Conservation (phyloP, 345 rosid genomes). For the Eutrema heterophyllum region DNA sequence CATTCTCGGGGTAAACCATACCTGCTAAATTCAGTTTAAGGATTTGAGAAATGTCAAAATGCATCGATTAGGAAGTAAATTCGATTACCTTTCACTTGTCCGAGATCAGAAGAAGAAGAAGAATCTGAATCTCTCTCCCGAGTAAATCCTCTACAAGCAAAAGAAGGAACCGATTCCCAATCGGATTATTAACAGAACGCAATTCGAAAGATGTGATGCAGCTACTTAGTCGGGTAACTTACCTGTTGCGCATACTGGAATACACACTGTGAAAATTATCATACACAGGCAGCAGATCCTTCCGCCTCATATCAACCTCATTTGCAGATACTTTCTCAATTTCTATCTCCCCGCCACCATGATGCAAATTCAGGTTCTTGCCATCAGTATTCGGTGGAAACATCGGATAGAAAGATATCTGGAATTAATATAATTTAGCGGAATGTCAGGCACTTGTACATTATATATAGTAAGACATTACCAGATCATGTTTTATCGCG, state of each 20-base stretch:
- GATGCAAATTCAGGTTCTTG: conserved; percentile 28
- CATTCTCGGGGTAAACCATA: conserved; percentile 43
- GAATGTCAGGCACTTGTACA: neutral
- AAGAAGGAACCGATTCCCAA: neutral
- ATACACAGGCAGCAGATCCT: conserved; percentile 77
- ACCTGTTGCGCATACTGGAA: conserved; percentile 60
- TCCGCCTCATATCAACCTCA: conserved; percentile 74
- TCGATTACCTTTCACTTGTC: conserved; percentile 21
- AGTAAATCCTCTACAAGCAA: conserved; percentile 16
- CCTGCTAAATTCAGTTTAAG: conserved; percentile 26
- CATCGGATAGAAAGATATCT: conserved; percentile 77
- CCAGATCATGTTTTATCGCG: neutral
- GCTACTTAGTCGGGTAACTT: neutral
- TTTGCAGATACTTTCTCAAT: conserved; percentile 57
- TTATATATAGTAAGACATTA: neutral
- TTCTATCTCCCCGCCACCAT: conserved; percentile 59
- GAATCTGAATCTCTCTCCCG: conserved; percentile 23
- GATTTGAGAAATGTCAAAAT: neutral
- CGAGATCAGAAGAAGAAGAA: conserved; percentile 23
- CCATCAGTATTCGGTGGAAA: conserved; percentile 30
- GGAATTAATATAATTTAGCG: neutral
- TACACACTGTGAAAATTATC: conserved; percentile 60
- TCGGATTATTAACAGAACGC: neutral
- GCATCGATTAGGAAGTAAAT: neutral
- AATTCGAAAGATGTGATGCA: neutral